These are phyloP conservation scores for Pleurotus pulmonarius DNA, from an alignment of 768 basidiomycete species.

Conservation along the genomic window DNA sequence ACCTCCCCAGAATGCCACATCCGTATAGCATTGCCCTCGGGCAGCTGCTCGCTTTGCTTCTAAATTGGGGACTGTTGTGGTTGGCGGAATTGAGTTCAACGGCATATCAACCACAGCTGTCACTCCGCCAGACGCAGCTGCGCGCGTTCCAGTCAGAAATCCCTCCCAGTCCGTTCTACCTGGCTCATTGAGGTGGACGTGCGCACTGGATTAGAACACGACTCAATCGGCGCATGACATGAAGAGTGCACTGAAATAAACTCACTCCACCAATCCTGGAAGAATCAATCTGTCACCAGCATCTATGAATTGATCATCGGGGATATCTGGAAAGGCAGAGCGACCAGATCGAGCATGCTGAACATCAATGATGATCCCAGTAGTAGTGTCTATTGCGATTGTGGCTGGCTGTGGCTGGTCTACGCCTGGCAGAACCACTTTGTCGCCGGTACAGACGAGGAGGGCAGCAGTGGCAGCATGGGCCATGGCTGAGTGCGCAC, in stretches of 20 bases:
- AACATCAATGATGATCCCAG: constrained; percentile 61
- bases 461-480: not conserved
- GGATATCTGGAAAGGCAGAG: constrained; percentile 24
- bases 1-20: constrained; percentile 94
- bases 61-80: constrained; percentile 80
- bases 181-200: constrained; percentile 93
- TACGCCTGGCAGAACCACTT: constrained; percentile 52
- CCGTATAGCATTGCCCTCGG: constrained; percentile 66
- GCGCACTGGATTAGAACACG: constrained; percentile 47
- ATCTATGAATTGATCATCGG: constrained; percentile 43
- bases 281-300: constrained; percentile 57
- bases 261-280: constrained; percentile 81
- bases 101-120: constrained; percentile 98
- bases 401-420: constrained; percentile 58
- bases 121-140: constrained; percentile 91
- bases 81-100: constrained; percentile 94
- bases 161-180: constrained; percentile 95
- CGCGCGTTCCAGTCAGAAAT: constrained; percentile 85
- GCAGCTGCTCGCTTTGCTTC: constrained; percentile 70
- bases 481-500: constrained; percentile 9
- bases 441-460: constrained; percentile 46
- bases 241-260: not conserved
- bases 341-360: constrained; percentile 26
- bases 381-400: constrained; percentile 49
- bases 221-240: not conserved